Evolutionary conservation across 495 filamentous ascomycete species (phyloP), one percentile per base, ranked within the genome.

Genomic region (Neurospora sp.): DNA sequence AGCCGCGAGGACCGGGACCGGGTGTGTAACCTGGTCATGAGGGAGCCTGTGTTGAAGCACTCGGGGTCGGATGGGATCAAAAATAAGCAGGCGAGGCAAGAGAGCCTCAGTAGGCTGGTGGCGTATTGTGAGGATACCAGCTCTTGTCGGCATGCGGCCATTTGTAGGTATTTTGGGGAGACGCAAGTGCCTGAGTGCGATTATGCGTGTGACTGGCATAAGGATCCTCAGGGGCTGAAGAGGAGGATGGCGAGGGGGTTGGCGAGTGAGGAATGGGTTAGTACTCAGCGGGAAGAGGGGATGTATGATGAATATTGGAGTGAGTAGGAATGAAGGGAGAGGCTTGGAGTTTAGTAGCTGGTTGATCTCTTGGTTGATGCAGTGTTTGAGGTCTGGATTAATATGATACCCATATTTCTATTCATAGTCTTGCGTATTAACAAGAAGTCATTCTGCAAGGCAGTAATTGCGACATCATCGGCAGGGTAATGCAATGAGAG

Each of bases 201-300:
- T 72, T 93, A 86, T 81, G 94, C 94, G 10, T 98, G 95, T 78
- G 95, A 98, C 82, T 91, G 89, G 81, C 93, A 94, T 78, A 98
- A 98, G 81, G 91, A 97, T 71, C 77, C 82, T 4, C 79, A 78
- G 35, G 88, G 79, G 2, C 79, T 98, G 75, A 88, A 87, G 73
- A 88, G 80, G 74, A 86, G 89, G 70, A 94, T 92, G 79, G 77
- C 83, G 71, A 83, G 76, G 40, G 89, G 88, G 4, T 77, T 94
- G 70, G 88, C 87, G 40, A 89, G 85, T 78, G 91, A 93, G 78
- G 91, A 93, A 80, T 93, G 87, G 86, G 87, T 91, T 69, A 88
- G 87, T 74, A 93, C 91, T 69, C 91, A 93, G 81, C 83, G 87
- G 76, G 85, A 92, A 75, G 81, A 85, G 75, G 89, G 90, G 3